Base-by-base conservation (phyloP, 768 basidiomycete genomes). In the Trametes meyenii region DNA sequence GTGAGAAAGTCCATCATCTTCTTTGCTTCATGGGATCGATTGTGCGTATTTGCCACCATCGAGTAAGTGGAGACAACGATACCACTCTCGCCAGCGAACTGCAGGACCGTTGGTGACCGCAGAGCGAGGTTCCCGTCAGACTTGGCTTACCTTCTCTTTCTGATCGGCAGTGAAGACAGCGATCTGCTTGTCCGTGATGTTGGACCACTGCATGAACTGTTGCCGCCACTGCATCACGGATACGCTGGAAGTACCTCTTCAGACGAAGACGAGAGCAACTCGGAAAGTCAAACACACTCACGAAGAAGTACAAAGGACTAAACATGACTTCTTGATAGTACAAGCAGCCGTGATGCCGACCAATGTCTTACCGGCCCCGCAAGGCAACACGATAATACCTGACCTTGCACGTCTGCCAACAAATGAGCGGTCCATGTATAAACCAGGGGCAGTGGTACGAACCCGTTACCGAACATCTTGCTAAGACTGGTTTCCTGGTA, bases 391-490 rank as follows among this genome's bases (percentile, higher is more conserved):
- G 64, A 99, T 98, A 68, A 99, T 98, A 2, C 97, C 97, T 45
- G 94, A 97, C 57, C 97, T 86, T 48, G 97, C 97, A 72, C 97
- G 96, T 51, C 96, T 96, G 60, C 11, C 39, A n/a, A 66, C 67
- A 57, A 19, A 43, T 58, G 29, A 64, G 67, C 45, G 46, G 60
- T 14, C 33, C 23, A 48, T 33, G 29, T 24, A n/a, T 62, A 50
- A 50, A 55, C 51, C 21, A 50, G 44, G 46, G 48, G 50, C 60
- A 13, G 35, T 53, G 3, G 26, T 13, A 65, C 82, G 55, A 74
- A 94, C 92, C 95, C 97, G 73, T 99, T 98, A 55, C 97, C 96
- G 75, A 99, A 99, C 97, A 99, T 99, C 78, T 99, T 99, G 66
- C 94, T 95, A 44, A 99, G 78, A 72, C 92, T 95, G 55, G 97